Evolutionary conservation across 2,329 filamentous ascomycete genomes (phyloP).

Genomic region (Ceratocystis albifundus): DNA sequence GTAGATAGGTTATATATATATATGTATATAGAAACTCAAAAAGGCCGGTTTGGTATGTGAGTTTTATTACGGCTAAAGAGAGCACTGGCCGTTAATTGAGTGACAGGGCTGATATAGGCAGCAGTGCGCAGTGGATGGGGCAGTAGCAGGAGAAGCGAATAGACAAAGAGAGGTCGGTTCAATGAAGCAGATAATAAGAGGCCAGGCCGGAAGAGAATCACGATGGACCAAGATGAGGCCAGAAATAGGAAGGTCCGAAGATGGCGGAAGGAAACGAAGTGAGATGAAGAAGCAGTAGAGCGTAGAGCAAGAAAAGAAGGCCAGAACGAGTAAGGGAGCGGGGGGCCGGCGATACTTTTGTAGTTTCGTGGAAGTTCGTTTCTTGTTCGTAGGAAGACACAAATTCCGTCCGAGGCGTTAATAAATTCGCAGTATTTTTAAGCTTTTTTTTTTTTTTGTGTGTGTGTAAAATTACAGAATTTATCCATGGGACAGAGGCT

Average conservation of each 20-base stretch:
- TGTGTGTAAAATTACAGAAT: background rate
- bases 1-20: background rate
- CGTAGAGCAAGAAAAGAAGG: background rate
- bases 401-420: background rate
- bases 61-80: slow-evolving; percentile 7
- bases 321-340: background rate
- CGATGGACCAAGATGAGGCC: background rate
- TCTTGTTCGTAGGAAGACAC: background rate
- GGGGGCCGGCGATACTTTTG: slow-evolving; percentile 13
- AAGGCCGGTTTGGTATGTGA: background rate
- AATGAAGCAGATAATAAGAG: background rate
- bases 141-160: background rate
- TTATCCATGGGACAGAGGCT: slow-evolving; percentile 1
- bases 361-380: background rate
- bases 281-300: background rate
- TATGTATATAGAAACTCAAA: slow-evolving; percentile 1
- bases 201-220: background rate
- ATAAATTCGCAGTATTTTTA: slow-evolving; percentile 3
- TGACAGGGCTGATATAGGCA: slow-evolving; percentile 10
- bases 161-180: background rate
- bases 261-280: background rate
- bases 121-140: background rate
- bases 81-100: slow-evolving; percentile 9
- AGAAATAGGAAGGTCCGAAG: background rate
- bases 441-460: background rate